Evolutionary conservation across 192 early-diverging fungal species (phyloP), one percentile per base, ranked within the genome.

Genomic region (Mortierella claussenii): DNA sequence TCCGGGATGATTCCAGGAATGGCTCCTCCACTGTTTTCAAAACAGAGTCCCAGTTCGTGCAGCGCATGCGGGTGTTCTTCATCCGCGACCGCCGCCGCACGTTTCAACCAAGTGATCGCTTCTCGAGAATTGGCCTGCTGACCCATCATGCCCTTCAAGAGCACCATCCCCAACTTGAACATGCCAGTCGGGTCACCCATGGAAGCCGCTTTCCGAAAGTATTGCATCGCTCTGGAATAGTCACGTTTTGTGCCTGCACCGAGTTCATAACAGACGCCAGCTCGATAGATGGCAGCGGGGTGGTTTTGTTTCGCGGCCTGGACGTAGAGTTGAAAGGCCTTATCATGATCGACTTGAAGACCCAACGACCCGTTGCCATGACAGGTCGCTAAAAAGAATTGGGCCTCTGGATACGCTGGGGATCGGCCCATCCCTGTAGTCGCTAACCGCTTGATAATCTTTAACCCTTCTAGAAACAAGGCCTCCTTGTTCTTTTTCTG

Each of bases 91-190:
- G 87, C 85, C 0, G 94, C 94, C 9, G 95, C 98, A 31, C 95
- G 85, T 76, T 97, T 97, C 30, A 99, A 85, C 95, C 94, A 98
- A 8, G 92, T 94, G 45, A 98, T 87, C 20, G 92, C 98, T 63
- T 99, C 98, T 18, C 94, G 84, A 15, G 96, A 94, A 67, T 95
- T 91, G 42, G 83, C 69, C 9, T 82, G 65, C 56, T 94, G 90
- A 10, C 90, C 88, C 52, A 98, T 78, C 64, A 89, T 65, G 12
- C 97, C 97, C 68, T 95, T 91, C 69, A 98, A 78, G 45, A 98
- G 75, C 17, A 98, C 92, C 86, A 96, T 90, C 21, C 95, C 98
- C 20, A 98, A 83, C 81, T 98, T 98, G 88, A 94, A 97, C 98
- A 99, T 98, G 26, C 94, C 95, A 0, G 95, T 90, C 13, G 95